Evolutionary conservation across 352 stramenopile genomes (phyloP), one percentile per base, ranked within the genome.

Genomic region (Globisporangium perplexum): DNA sequence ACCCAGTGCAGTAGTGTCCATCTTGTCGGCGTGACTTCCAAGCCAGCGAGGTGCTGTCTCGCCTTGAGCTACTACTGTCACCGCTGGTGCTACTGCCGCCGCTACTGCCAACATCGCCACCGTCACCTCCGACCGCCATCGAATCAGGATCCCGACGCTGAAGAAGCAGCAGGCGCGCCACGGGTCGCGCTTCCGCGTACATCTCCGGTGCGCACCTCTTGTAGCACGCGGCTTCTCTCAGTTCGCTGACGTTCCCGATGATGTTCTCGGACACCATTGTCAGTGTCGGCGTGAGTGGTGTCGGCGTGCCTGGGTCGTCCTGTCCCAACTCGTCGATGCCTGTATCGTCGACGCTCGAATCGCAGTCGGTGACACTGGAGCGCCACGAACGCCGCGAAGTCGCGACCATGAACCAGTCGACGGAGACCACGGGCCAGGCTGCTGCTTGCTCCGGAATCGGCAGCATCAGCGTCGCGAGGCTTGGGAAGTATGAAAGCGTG

Each of bases 151-250:
- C 50, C 54, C 30, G 61, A 43, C 15, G 36, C 44, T 23, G 18
- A 39, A 88, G 18, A 39, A 88, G 87, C 55, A 83, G 70, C 57
- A 90, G 33, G 1, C 80, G 65, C 7, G 71, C 74, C 14, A 88
- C 74, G 4, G 71, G 59, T 39, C 70, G 64, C 1, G 77, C 67
- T 38, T 72, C 76, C 24, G 50, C 57, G 55, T 90, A 90, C 72
- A 85, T 83, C 50, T 69, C 45, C 4, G 77, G 71, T 12, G 71
- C 50, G 7, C 26, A 71, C 24, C 74, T 69, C 48, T 73, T 78
- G 59, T 73, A 87, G 57, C 80, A 90, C 10, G 82, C 45, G 7
- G 77, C 68, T 48, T 80, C 65, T 62, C 75, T 77, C 42, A 80
- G 69, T 54, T 87, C 77, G 38, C 77, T 72, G 2, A 23, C 69